A percentile compares a stretch with the other conserved stretches of the same genome.
Conservation (phyloP, 2,329 filamentous ascomycete genomes). For the Hirsutella minnesotensis region DNA sequence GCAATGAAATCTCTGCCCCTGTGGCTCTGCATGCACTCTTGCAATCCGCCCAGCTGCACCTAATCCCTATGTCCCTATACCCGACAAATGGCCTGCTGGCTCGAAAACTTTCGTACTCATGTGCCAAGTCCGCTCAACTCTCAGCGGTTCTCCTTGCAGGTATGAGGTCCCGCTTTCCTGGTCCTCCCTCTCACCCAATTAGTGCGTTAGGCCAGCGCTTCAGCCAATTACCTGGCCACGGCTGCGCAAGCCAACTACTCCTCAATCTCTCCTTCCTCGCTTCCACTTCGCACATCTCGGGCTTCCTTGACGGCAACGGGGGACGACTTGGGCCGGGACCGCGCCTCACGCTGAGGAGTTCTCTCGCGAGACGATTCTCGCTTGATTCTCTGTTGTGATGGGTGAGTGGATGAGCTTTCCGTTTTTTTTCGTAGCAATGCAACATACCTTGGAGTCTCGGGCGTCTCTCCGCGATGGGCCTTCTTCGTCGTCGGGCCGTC, state of each 20-base stretch:
- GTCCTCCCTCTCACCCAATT: too few species aligned
- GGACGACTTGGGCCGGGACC: slow-evolving; percentile 46
- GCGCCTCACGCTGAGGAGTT: slow-evolving; percentile 44
- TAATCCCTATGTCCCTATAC: too few species aligned
- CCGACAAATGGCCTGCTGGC: too few species aligned
- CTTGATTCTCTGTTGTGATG: slow-evolving; percentile 37
- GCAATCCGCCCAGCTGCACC: background rate
- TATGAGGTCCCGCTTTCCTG: too few species aligned
- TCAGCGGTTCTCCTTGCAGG: background rate
- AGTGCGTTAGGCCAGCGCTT: too few species aligned
- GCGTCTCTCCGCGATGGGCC: slow-evolving; percentile 53
- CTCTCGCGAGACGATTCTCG: slow-evolving; percentile 49
- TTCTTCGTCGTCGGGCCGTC: slow-evolving; percentile 68
- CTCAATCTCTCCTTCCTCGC: slow-evolving; percentile 97
- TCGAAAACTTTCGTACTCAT: too few species aligned
- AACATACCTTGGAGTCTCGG: slow-evolving; percentile 53
- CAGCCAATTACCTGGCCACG: too few species aligned
- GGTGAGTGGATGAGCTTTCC: slow-evolving; percentile 16
- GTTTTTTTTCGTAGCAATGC: background rate
- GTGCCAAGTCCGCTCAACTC: background rate
- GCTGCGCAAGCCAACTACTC: slow-evolving; percentile 26
- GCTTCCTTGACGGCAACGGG: slow-evolving; percentile 30
- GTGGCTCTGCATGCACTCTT: too few species aligned
- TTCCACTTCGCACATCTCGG: slow-evolving; percentile 48
- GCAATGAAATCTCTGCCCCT: too few species aligned